phyloP scores from a whole-genome alignment of 192 early-diverging fungal species.

The Coemansia umbellata region DNA sequence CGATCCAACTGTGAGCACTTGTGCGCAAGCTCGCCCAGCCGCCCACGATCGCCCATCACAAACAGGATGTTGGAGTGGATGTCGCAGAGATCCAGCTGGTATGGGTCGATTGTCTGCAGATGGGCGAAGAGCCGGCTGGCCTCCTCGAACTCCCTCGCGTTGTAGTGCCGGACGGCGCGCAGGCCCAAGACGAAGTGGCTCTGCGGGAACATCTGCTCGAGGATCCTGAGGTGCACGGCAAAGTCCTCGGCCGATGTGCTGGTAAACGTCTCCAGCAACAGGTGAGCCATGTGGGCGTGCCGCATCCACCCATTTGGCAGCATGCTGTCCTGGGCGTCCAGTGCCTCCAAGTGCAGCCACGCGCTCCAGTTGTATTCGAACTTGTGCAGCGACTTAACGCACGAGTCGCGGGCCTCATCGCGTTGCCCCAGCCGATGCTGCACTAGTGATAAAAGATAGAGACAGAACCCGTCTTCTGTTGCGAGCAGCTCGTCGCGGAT shows the following conservation, averaged over 20 bases:
- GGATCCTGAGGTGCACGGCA: conserved; percentile 22
- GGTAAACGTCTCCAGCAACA: conserved; percentile 52
- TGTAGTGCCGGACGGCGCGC: conserved; percentile 60
- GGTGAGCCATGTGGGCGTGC: conserved; percentile 56
- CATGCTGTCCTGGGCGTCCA: conserved; percentile 16
- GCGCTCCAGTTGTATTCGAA: conserved; percentile 91
- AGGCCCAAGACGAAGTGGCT: conserved; percentile 65
- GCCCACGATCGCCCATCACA: conserved; percentile 64
- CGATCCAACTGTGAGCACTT: conserved; percentile 65
- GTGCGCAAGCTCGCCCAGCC: conserved; percentile 77
- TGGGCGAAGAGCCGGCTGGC: conserved; percentile 66
- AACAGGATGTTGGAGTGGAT: conserved; percentile 85
- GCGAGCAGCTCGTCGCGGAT: conserved; percentile 42
- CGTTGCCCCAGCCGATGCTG: conserved; percentile 25
- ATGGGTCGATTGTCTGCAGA: conserved; percentile 68
- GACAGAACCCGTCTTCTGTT: conserved; percentile 17
- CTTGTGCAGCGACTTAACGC: conserved; percentile 62
- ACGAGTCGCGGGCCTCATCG: conserved; percentile 48
- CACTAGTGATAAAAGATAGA: conserved; percentile 36
- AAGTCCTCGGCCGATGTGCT: conserved; percentile 22
- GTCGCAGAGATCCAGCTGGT: conserved; percentile 76
- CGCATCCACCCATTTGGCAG: conserved; percentile 38
- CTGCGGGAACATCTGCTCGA: conserved; percentile 54
- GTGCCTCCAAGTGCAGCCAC: conserved; percentile 71
- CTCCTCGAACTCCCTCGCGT: conserved; percentile 67